Percentiles rank a stretch among this genome's conserved stretches.
Evolutionary conservation across 495 filamentous ascomycete genomes (phyloP).

Genomic region (Aspergillus homomorphus): DNA sequence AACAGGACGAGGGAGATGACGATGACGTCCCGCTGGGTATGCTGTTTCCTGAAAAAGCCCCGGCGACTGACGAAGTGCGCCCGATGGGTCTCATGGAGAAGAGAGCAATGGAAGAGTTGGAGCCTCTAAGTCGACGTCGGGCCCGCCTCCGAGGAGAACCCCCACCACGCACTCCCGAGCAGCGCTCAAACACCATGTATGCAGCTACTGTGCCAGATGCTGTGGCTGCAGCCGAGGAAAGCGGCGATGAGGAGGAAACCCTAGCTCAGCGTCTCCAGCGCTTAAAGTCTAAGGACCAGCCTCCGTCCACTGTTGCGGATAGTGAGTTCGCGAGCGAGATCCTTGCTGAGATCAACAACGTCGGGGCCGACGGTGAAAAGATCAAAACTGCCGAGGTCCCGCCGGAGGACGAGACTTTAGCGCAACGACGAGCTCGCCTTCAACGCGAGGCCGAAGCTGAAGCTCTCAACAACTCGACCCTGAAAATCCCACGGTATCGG

Average conservation of each 20-base stretch:
- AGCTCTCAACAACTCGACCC: constrained; percentile 32
- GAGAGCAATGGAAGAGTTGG: constrained; percentile 83
- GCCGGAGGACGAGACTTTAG: constrained; percentile 80
- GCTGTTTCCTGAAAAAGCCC: constrained; percentile 63
- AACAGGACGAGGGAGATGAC: constrained; percentile 47
- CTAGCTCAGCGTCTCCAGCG: constrained; percentile 71
- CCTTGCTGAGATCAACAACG: constrained; percentile 64
- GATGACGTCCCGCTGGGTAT: constrained; percentile 86
- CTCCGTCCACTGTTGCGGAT: constrained; percentile 58
- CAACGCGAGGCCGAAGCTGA: constrained; percentile 67
- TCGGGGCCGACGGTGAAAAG: constrained; percentile 30
- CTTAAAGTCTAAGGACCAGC: constrained; percentile 53
- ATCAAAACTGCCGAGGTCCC: constrained; percentile 14
- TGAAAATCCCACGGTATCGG: constrained; percentile 35
- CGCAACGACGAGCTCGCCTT: constrained; percentile 76
- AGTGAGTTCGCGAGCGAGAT: constrained; percentile 78
- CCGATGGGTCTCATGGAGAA: constrained; percentile 83
- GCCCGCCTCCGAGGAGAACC: constrained; percentile 67
- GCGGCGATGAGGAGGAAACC: constrained; percentile 72
- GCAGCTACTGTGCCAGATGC: constrained; percentile 20
- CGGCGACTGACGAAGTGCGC: constrained; percentile 55
- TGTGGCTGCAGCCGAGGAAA: constrained; percentile 22
- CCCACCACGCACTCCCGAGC: constrained; percentile 26
- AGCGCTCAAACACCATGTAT: constrained; percentile 40
- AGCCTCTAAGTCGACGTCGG: constrained; percentile 77